Evolutionary conservation across 345 rosid genomes (phyloP).

Genomic region (Erodium maritimum): DNA sequence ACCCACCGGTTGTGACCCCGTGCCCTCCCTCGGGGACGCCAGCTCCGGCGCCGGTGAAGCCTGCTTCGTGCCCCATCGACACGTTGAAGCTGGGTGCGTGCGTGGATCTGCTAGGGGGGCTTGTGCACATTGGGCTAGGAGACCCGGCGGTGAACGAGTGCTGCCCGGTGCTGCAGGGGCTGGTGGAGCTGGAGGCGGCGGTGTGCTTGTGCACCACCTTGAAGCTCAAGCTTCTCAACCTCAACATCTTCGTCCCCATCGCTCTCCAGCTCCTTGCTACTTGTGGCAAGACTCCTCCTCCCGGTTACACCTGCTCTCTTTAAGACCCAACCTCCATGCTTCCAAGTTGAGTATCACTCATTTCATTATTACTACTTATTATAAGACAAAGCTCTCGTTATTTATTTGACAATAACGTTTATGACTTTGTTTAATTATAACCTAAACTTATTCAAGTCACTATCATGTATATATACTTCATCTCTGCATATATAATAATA

Average conservation of each 20-base stretch:
- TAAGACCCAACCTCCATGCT: constrained; percentile 8
- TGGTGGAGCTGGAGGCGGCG: constrained; percentile 77
- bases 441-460: too few relatives aligned
- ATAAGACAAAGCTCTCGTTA: too few relatives aligned
- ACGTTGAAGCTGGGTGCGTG: constrained; percentile 82
- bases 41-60: constrained; percentile 14
- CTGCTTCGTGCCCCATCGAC: constrained; percentile 66
- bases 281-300: constrained; percentile 95
- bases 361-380: too few relatives aligned
- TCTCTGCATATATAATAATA: too few relatives aligned
- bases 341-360: constrained; percentile 12
- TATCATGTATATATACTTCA: too few relatives aligned
- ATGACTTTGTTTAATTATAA: too few relatives aligned
- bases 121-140: constrained; percentile 64
- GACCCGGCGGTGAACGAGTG: constrained; percentile 72
- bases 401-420: too few relatives aligned
- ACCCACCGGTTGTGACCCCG: constrained; percentile 24
- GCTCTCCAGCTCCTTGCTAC: constrained; percentile 90
- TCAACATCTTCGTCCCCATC: constrained; percentile 64
- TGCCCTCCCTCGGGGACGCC: constrained; percentile 10
- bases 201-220: constrained; percentile 88
- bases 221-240: constrained; percentile 75
- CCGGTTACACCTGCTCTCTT: constrained; percentile 87
- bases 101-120: constrained; percentile 80
- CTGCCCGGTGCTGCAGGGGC: constrained; percentile 71